Evolutionary conservation across 768 basidiomycete species (phyloP).

Genomic region (Hypsizygus marmoreus): DNA sequence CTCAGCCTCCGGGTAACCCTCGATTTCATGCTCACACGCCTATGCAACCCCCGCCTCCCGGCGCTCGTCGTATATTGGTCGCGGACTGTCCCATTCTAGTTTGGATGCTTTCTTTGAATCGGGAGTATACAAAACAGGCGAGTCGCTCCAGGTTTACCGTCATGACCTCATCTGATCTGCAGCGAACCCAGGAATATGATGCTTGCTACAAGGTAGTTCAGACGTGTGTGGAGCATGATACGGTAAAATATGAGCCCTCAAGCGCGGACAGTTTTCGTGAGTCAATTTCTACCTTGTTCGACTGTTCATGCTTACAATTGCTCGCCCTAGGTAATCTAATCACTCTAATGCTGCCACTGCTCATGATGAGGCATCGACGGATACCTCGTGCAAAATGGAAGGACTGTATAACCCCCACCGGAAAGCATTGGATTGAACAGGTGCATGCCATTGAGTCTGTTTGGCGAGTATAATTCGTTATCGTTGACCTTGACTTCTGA

Average conservation of each 20-base stretch:
- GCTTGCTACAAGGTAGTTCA: conserved; percentile 61
- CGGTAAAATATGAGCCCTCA: conserved; percentile 53
- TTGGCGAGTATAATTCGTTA: too few relatives aligned
- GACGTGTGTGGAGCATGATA: conserved; percentile 60
- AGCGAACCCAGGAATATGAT: conserved; percentile 65
- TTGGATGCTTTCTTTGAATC: conserved; percentile 80
- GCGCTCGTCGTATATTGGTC: too few relatives aligned
- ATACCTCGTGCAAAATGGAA: conserved; percentile 77
- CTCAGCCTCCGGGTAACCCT: too few relatives aligned
- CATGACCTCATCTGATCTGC: conserved; percentile 12
- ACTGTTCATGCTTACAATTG: not conserved
- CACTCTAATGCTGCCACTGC: conserved; percentile 72
- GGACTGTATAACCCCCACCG: conserved; percentile 57
- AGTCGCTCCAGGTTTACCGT: conserved; percentile 19
- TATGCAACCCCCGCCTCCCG: too few relatives aligned
- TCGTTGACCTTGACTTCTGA: conserved; percentile 7
- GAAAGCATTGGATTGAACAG: conserved; percentile 86
- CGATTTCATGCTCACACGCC: too few relatives aligned
- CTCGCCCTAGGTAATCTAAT: conserved; percentile 61
- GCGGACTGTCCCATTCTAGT: conserved; percentile 70
- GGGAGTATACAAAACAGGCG: conserved; percentile 70
- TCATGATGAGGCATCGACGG: conserved; percentile 85
- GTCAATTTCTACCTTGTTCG: conserved; percentile 25
- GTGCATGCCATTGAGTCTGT: conserved; percentile 33
- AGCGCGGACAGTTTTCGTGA: conserved; percentile 69